These are phyloP conservation scores for Leccinum subgranulosum DNA, from an alignment of 768 basidiomycete genomes.

Conservation along the genomic window DNA sequence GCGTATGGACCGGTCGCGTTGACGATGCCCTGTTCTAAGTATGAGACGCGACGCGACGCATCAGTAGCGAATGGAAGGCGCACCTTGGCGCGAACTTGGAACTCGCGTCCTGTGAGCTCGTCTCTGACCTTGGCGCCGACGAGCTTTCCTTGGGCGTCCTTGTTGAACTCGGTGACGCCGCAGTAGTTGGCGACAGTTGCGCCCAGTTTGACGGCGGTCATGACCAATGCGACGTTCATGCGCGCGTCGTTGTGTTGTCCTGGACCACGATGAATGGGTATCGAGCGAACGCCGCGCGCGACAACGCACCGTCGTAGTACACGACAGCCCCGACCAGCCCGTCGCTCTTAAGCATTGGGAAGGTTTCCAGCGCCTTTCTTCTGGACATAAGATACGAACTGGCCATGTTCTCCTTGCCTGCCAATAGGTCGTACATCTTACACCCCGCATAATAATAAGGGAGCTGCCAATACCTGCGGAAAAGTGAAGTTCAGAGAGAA, in stretches of 20 bases:
- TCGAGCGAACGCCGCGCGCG: neutral
- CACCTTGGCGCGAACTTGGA: conserved; percentile 79
- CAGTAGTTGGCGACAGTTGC: conserved; percentile 87
- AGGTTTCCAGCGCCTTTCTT: conserved; percentile 88
- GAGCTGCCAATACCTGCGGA: conserved; percentile 84
- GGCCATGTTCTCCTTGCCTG: conserved; percentile 97
- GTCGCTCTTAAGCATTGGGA: conserved; percentile 93
- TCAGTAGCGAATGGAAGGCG: neutral
- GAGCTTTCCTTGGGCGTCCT: conserved; percentile 61
- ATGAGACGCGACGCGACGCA: neutral
- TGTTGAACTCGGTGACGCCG: conserved; percentile 77
- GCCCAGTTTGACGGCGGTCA: conserved; percentile 92
- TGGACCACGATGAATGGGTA: conserved; percentile 26
- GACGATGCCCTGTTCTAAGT: conserved; percentile 65
- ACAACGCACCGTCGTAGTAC: conserved; percentile 84
- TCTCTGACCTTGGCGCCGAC: conserved; percentile 75
- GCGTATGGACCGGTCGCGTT: conserved; percentile 97
- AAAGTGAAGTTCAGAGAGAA: neutral
- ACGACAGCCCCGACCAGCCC: conserved; percentile 93
- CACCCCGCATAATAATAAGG: conserved; percentile 95
- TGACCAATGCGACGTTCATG: conserved; percentile 94
- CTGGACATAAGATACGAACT: conserved; percentile 92
- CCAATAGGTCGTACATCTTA: conserved; percentile 94
- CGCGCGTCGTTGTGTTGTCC: conserved; percentile 98
- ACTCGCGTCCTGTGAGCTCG: conserved; percentile 78